Conservation (phyloP, 2,329 filamentous ascomycete species). For the Sodiomyces alkalinus region DNA sequence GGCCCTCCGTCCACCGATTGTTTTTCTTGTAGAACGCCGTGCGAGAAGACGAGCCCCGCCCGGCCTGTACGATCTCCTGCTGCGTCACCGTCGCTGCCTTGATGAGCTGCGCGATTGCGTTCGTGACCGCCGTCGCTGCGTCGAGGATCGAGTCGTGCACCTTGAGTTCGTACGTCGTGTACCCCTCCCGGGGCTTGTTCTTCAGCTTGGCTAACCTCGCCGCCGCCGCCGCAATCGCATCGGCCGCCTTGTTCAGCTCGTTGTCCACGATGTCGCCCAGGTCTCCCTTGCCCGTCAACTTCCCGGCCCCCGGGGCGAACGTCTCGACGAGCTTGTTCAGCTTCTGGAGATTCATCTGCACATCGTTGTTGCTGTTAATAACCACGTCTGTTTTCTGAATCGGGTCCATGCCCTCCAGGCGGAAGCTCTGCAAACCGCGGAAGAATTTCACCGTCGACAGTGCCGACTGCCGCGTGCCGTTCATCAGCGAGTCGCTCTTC, state of each 20-base stretch:
- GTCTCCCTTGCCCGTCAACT: conserved; percentile 69
- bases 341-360: conserved; percentile 84
- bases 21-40: conserved; percentile 99
- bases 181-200: conserved; percentile 92
- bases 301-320: conserved; percentile 76
- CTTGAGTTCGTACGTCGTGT: conserved; percentile 89
- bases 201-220: conserved; percentile 80
- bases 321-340: conserved; percentile 86
- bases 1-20: conserved; percentile 95
- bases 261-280: conserved; percentile 84
- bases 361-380: conserved; percentile 93
- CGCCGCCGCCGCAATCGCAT: conserved; percentile 85
- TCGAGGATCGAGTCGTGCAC: conserved; percentile 93
- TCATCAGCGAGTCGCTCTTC: conserved; percentile 75
- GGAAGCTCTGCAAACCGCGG: conserved; percentile 83
- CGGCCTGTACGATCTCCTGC: conserved; percentile 90
- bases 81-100: conserved; percentile 87
- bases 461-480: conserved; percentile 70
- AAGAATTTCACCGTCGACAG: conserved; percentile 87
- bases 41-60: conserved; percentile 69
- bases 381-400: conserved; percentile 93
- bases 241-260: conserved; percentile 84
- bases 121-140: conserved; percentile 83
- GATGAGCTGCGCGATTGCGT: conserved; percentile 85
- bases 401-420: conserved; percentile 77